Evolutionary conservation across 2,329 filamentous ascomycete species (phyloP), one percentile per base, ranked within the genome.

Genomic region (Ophiocordyceps camponoti-rufipedis): DNA sequence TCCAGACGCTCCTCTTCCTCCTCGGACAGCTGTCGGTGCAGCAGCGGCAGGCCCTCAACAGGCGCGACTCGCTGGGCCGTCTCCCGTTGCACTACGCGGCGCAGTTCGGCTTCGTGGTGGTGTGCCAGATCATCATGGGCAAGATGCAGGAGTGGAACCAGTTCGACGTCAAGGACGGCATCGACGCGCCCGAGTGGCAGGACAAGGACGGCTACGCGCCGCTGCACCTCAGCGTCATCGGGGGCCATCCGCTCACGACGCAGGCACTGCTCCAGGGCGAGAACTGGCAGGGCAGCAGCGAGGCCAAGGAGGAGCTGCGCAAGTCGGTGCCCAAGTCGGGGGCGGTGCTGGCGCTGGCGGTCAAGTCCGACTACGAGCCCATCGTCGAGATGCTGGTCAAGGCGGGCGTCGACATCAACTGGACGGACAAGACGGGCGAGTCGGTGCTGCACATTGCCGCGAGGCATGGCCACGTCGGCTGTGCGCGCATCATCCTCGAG

Each of bases 361-460:
- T 85, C 5, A 93, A 91, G 62, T 79, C 84, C 39, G 89, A 95
- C 56, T 93, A 85, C 57, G 74, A 80, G 45, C 71, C 74, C 45
- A 95, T 96, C 49, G 86, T 96, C 32, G 75, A 82, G 55, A 76
- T 95, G 56, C 70, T 98, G 11, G 86, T 96, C 2, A 78, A 93
- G 51, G 87, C 88, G 2, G 87, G 85, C 2, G 83, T 95, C 5
- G 82, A 96, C 56, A 80, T 96, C 55, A 95, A 98, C 58, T 93
- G 88, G 69, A 85, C 85, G 56, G 87, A 96, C 58, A 79, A 84
- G 50, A 80, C 82, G 45, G 88, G 88, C 14, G 91, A 98, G 63
- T 93, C 88, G 10, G 87, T 89, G 3, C 66, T 98, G 38, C 91
- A 96, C 59, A 74, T 95, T 53, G 91, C 91, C 43, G 88, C 91